Base-by-base conservation (phyloP, 2,329 filamentous ascomycete genomes). In the Botryotinia calthae region DNA sequence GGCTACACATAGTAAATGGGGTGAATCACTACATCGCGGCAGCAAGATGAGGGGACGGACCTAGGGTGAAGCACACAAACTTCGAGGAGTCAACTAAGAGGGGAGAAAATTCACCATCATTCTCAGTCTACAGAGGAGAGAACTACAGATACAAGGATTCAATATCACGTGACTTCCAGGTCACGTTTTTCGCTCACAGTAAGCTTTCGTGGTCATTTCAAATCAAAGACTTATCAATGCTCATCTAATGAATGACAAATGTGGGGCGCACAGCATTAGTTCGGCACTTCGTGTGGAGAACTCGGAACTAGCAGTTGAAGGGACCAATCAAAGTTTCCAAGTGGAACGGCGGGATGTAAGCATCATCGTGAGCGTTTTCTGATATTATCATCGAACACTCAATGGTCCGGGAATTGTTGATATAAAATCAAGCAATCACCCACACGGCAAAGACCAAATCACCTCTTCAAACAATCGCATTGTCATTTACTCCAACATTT, bases 171-270 rank as follows among this genome's bases (percentile, higher is more conserved):
- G n/a, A n/a, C n/a, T n/a, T n/a, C n/a, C n/a, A n/a, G n/a, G n/a
- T n/a, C n/a, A n/a, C n/a, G n/a, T n/a, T n/a, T n/a, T n/a, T n/a
- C n/a, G n/a, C n/a, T n/a, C n/a, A n/a, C n/a, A 14, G n/a, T 46
- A 16, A 20, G 42, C 14, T 8, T 46, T 7, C 62, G 7, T 9
- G 22, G 42, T 0, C 18, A 22, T 65, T 48, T 37, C 7, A 10
- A 66, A 54, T 37, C 7, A 10, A 66, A 54, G 46, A 37, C 46
- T 67, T 54, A 54, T 28, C 28, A 67, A 67, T 67, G 46, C 64
- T 67, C 64, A 67, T 54, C 46, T 54, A 67, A 28, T 34, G 34
- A 40, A 67, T 67, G 46, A 67, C 25, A 67, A 54, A 67, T 54
- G 20, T 42, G 64, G 64, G 22, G 34, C 34, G 12, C 25, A 40